Conservation (phyloP, 495 filamentous ascomycete genomes). For the Xylaria longipes region DNA sequence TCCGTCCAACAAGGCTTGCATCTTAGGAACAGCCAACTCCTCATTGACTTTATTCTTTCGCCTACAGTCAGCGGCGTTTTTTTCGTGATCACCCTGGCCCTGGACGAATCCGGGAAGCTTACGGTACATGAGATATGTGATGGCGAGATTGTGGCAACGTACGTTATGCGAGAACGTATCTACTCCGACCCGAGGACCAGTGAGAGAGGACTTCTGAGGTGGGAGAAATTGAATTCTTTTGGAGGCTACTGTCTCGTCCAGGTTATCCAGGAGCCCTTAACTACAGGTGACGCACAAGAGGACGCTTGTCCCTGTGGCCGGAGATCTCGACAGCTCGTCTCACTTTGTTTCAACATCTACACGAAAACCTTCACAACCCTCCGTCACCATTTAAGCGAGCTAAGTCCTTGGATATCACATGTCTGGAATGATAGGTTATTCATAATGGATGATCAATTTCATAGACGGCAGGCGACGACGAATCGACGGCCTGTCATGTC, state of each 20-base stretch:
- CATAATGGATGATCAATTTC: slow-evolving; percentile 30
- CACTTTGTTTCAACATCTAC: slow-evolving; percentile 43
- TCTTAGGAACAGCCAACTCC: slow-evolving; percentile 30
- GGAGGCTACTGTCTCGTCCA: slow-evolving; percentile 40
- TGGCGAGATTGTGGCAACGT: slow-evolving; percentile 31
- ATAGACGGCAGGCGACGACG: not conserved
- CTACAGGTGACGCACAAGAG: not conserved
- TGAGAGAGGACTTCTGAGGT: slow-evolving; percentile 27
- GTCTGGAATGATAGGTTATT: slow-evolving; percentile 36
- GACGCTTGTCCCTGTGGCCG: slow-evolving; percentile 29
- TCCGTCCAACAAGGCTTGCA: slow-evolving; percentile 27
- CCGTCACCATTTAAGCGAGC: slow-evolving; percentile 33
- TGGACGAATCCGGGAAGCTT: slow-evolving; percentile 26
- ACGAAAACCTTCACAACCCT: slow-evolving; percentile 36
- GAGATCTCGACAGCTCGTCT: slow-evolving; percentile 29
- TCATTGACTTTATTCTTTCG: slow-evolving; percentile 40
- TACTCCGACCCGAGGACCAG: slow-evolving; percentile 28
- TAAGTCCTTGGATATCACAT: slow-evolving; percentile 29
- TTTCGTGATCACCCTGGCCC: slow-evolving; percentile 34
- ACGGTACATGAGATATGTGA: slow-evolving; percentile 36
- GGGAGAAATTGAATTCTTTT: slow-evolving; percentile 40
- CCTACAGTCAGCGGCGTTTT: slow-evolving; percentile 34
- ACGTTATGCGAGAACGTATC: slow-evolving; percentile 27
- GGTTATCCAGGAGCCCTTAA: slow-evolving; percentile 26
- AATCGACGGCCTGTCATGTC: slow-evolving; percentile 23